Conservation (phyloP, 148 eudicot genomes). For the Camellia lanceoleosa region DNA sequence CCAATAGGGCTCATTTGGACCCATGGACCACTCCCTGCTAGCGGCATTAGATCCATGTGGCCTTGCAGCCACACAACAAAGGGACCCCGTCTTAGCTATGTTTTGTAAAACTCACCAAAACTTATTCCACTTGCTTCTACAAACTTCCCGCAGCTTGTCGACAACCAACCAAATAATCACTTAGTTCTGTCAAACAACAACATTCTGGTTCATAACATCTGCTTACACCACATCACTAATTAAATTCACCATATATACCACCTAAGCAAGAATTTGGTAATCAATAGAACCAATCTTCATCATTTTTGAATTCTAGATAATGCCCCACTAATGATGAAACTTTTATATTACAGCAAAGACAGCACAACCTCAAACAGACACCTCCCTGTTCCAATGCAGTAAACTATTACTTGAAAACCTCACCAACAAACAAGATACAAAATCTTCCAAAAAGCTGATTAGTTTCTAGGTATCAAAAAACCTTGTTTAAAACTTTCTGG, state of each 20-base stretch:
- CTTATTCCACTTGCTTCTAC: conserved; percentile 20
- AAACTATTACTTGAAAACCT: not conserved
- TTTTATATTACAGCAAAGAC: not conserved
- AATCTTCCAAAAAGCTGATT: not conserved
- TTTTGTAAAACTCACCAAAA: conserved; percentile 41
- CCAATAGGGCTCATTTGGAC: conserved; percentile 90
- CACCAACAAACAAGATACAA: not conserved
- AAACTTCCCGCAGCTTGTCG: conserved; percentile 10
- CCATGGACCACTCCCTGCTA: conserved; percentile 86
- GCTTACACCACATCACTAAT: conserved; percentile 1
- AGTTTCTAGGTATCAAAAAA: not conserved
- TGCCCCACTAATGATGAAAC: not conserved
- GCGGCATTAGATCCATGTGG: conserved; percentile 90
- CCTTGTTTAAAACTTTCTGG: not conserved
- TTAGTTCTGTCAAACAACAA: conserved; percentile 12
- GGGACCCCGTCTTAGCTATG: conserved; percentile 96
- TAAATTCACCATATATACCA: not conserved
- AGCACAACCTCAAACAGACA: not conserved
- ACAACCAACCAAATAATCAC: conserved; percentile 5
- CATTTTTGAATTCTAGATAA: not conserved
- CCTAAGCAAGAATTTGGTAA: not conserved
- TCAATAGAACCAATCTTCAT: conserved; percentile 6
- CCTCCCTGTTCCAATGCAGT: not conserved
- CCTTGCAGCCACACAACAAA: conserved; percentile 99
- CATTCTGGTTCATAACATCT: not conserved